Evolutionary conservation across 169 alveolate genomes (phyloP), one percentile per base, ranked within the genome.

Genomic region (Neospora caninum): DNA sequence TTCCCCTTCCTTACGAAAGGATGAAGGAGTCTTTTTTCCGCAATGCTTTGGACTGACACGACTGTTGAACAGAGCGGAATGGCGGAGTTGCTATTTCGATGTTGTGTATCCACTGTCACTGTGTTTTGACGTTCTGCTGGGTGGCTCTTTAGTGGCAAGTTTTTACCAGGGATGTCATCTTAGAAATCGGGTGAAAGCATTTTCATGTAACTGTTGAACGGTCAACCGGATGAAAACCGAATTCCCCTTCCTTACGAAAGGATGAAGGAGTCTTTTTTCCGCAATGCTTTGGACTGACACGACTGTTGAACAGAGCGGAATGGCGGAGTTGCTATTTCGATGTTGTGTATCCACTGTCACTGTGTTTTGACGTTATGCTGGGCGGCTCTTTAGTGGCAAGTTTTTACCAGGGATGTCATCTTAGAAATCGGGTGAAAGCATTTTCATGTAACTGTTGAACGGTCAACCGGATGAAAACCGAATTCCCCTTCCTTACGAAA

Each of bases 201-300:
- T n/a, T n/a, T n/a, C n/a, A n/a, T n/a, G n/a, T n/a, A n/a, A n/a
- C n/a, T n/a, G n/a, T n/a, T n/a, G n/a, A 7, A 18, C 64, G 64
- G 64, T 53, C 64, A 53, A 18, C 64, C 34, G 84, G 94, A 92
- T 92, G 94, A 92, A 83, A 54, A 82, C 42, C 92, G 94, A 80
- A 92, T 92, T 92, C 94, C 94, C 94, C 94, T 92, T 54, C 94
- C 94, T 80, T 83, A 92, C n/a, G 39, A 83, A 86, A 53, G 94
- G 86, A 82, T 82, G 94, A 92, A 36, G 53, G 64, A 36, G 49
- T 92, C 9, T 7, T n/a, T 70, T 70, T 70, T 70, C 83, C 83
- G 83, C 83, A 70, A 70, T 70, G 83, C 83, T 70, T 70, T 70
- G 83, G 34, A 31, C 83, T 70, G 83, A 70, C 9, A 70, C 13